phyloP scores from a whole-genome alignment of 805 yeast genomes.

The Ogataea paradorogensis region DNA sequence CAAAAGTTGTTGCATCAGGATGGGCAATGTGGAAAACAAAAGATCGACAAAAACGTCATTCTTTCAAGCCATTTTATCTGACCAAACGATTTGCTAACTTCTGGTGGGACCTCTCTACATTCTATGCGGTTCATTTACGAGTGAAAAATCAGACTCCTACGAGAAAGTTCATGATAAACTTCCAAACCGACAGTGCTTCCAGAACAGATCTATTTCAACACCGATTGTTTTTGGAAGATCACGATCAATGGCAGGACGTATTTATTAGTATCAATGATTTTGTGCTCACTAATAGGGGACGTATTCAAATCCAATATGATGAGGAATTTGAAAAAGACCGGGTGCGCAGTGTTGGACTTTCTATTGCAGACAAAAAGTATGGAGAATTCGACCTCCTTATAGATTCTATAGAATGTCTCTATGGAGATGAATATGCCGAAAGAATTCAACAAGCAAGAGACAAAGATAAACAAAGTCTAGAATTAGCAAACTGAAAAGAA shows the following conservation, averaged over 20 bases:
- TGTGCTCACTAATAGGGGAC: conserved; percentile 82
- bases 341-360: conserved; percentile 72
- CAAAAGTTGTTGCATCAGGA: conserved; percentile 62
- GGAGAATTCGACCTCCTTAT: conserved; percentile 72
- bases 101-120: conserved; percentile 72
- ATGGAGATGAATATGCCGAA: conserved; percentile 49
- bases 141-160: conserved; percentile 60
- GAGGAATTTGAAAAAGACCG: conserved; percentile 57
- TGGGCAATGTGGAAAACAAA: conserved; percentile 83
- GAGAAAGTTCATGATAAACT: conserved; percentile 71
- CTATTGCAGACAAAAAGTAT: conserved; percentile 70
- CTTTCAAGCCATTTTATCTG: conserved; percentile 41
- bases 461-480: conserved; percentile 2
- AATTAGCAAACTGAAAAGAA: neutral
- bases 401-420: conserved; percentile 70
- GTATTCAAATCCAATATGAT: conserved; percentile 49
- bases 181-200: conserved; percentile 77
- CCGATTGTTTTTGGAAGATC: conserved; percentile 62
- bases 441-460: conserved; percentile 38
- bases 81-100: conserved; percentile 36
- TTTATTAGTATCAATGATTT: conserved; percentile 74
- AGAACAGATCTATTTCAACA: conserved; percentile 82
- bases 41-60: conserved; percentile 49
- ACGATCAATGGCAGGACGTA: conserved; percentile 71
- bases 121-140: conserved; percentile 58